A percentile compares a stretch with the other conserved stretches of the same genome.
These are phyloP conservation scores for Pestalotiopsis sp. DNA, from an alignment of 2,329 filamentous ascomycete genomes.

Conservation along the genomic window DNA sequence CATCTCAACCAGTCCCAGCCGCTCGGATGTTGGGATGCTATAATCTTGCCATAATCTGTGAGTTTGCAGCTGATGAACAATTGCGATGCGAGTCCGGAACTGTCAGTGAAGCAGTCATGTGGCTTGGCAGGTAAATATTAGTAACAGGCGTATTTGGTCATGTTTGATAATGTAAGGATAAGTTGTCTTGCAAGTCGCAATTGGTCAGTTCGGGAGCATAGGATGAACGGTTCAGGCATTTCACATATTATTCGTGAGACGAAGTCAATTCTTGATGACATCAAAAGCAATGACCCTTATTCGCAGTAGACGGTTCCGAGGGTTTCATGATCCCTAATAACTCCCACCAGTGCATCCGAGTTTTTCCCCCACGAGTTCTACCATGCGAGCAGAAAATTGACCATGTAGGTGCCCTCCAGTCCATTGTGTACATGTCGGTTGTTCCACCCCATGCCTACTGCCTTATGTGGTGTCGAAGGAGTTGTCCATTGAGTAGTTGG, in stretches of 20 bases:
- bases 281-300: constrained; percentile 38
- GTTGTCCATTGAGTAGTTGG: constrained; percentile 41
- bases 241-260: constrained; percentile 11
- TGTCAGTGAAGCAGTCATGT: background rate
- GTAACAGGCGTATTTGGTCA: background rate
- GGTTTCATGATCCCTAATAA: constrained; percentile 37
- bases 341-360: constrained; percentile 45
- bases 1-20: too few species aligned
- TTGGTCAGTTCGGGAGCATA: background rate
- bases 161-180: background rate
- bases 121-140: background rate
- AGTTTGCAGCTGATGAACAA: background rate
- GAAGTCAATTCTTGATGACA: constrained; percentile 16
- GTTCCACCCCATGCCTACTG: constrained; percentile 27
- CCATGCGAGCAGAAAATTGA: constrained; percentile 52
- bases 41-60: background rate
- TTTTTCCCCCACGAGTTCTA: constrained; percentile 48
- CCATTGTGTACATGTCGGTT: constrained; percentile 36
- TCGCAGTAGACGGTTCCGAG: constrained; percentile 38
- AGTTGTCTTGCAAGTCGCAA: background rate
- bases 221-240: background rate
- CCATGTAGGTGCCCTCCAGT: constrained; percentile 45
- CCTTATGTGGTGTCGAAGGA: constrained; percentile 33
- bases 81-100: background rate
- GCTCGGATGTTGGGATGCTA: background rate